phyloP scores from a whole-genome alignment of 2,329 filamentous ascomycete species.

The Immersiporthe knoxdaviesiana region DNA sequence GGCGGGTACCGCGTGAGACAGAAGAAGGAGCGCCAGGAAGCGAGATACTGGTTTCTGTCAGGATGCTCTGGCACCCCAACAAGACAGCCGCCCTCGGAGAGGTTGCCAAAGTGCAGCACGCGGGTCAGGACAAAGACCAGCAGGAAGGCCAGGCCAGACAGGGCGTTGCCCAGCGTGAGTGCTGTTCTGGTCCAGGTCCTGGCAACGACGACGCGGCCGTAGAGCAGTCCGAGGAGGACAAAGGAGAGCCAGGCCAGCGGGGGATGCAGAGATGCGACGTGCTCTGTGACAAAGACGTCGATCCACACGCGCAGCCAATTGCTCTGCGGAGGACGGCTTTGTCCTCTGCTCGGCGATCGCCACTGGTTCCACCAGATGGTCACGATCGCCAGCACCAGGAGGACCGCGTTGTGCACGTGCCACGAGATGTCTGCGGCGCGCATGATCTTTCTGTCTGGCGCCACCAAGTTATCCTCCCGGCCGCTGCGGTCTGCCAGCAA shows the following conservation, averaged over 20 bases:
- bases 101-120: constrained; percentile 47
- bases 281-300: constrained; percentile 37
- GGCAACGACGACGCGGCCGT: constrained; percentile 44
- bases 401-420: constrained; percentile 45
- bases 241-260: constrained; percentile 53
- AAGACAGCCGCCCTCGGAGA: constrained; percentile 47
- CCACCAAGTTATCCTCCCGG: constrained; percentile 29
- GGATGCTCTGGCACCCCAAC: constrained; percentile 45
- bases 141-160: constrained; percentile 38
- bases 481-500: constrained; percentile 33
- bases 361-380: constrained; percentile 53
- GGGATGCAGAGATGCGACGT: constrained; percentile 46
- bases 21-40: constrained; percentile 47
- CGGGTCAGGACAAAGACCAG: constrained; percentile 47
- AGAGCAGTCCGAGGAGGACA: constrained; percentile 48
- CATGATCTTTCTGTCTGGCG: constrained; percentile 32
- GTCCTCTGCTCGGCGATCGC: constrained; percentile 46
- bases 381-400: constrained; percentile 40
- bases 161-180: constrained; percentile 37
- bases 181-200: constrained; percentile 38
- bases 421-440: constrained; percentile 41
- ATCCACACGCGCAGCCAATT: constrained; percentile 47
- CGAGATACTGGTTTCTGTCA: constrained; percentile 45
- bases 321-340: constrained; percentile 29
- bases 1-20: constrained; percentile 53